These are phyloP conservation scores for Cercophora sp. DNA, from an alignment of 495 filamentous ascomycete species.

Conservation along the genomic window DNA sequence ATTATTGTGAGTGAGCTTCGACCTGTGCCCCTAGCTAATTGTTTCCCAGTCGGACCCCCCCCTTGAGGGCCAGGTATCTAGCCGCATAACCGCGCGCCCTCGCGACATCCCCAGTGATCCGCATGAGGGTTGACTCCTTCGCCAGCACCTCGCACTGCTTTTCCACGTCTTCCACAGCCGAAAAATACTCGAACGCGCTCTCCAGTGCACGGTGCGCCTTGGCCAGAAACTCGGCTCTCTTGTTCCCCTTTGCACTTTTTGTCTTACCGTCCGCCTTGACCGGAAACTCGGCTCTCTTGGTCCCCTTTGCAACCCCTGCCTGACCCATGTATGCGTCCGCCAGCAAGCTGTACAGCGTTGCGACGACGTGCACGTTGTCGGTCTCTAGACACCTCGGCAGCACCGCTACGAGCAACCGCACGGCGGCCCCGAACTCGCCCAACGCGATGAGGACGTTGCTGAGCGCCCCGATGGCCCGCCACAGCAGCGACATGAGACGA, in stretches of 20 bases:
- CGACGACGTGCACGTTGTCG: slow-evolving; percentile 61
- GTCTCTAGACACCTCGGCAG: slow-evolving; percentile 81
- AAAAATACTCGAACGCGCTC: slow-evolving; percentile 59
- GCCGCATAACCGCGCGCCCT: slow-evolving; percentile 73
- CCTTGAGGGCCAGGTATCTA: slow-evolving; percentile 60
- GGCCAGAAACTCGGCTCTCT: slow-evolving; percentile 57
- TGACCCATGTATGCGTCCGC: slow-evolving; percentile 82
- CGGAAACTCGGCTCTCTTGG: neutral
- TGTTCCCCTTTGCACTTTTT: no score
- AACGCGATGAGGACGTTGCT: slow-evolving; percentile 65
- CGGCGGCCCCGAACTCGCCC: slow-evolving; percentile 69
- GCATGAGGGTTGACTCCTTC: slow-evolving; percentile 79
- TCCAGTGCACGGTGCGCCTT: slow-evolving; percentile 66
- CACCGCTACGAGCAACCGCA: slow-evolving; percentile 62
- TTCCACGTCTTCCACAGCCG: slow-evolving; percentile 66
- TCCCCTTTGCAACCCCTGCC: slow-evolving; percentile 50
- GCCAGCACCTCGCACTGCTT: slow-evolving; percentile 81
- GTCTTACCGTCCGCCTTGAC: no score
- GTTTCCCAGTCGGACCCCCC: no score
- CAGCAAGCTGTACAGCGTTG: slow-evolving; percentile 66
- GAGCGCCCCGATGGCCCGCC: slow-evolving; percentile 70
- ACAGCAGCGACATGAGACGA: slow-evolving; percentile 67
- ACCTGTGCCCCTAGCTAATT: no score
- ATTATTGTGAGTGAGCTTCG: no score
- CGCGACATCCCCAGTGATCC: slow-evolving; percentile 64